Evolutionary conservation across 2,329 filamentous ascomycete genomes (phyloP).

Genomic region (Aspergillus unguis): DNA sequence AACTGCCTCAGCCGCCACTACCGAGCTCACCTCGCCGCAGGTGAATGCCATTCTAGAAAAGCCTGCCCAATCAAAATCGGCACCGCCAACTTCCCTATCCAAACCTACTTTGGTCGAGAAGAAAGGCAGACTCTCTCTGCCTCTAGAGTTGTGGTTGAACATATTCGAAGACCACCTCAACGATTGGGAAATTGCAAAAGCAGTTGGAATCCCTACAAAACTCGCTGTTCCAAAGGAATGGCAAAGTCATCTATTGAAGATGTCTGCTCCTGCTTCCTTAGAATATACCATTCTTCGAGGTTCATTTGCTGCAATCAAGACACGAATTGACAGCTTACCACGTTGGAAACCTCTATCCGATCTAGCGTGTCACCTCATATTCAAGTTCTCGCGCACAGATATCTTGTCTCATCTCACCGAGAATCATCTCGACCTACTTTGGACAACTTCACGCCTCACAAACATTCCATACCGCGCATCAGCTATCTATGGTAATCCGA

Average conservation of each 20-base stretch:
- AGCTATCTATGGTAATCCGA: slow-evolving; percentile 75
- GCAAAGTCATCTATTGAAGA: slow-evolving; percentile 60
- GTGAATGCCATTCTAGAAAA: slow-evolving; percentile 7
- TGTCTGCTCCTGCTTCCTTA: slow-evolving; percentile 69
- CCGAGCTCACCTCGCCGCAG: slow-evolving; percentile 10
- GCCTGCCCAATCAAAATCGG: slow-evolving; percentile 50
- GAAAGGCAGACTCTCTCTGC: slow-evolving; percentile 49
- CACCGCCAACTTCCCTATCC: slow-evolving; percentile 24
- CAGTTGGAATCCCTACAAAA: slow-evolving; percentile 75
- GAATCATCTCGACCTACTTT: slow-evolving; percentile 71
- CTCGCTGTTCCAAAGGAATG: slow-evolving; percentile 71
- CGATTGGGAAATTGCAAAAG: slow-evolving; percentile 87
- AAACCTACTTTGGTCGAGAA: slow-evolving; percentile 19
- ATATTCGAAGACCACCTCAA: slow-evolving; percentile 73
- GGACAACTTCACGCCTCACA: slow-evolving; percentile 76
- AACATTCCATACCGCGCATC: slow-evolving; percentile 86
- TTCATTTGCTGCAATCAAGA: slow-evolving; percentile 67
- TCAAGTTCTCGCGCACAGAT: slow-evolving; percentile 81
- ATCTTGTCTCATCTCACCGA: slow-evolving; percentile 71
- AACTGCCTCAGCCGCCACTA: neutral
- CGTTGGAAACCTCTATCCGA: slow-evolving; percentile 73
- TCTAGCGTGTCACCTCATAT: slow-evolving; percentile 80
- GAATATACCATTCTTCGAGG: slow-evolving; percentile 81
- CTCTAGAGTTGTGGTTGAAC: slow-evolving; percentile 84
- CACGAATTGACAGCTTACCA: slow-evolving; percentile 65